A percentile compares a stretch with the other conserved stretches of the same genome.
phyloP scores from a whole-genome alignment of 306 rosid species.

The Malus sieversii region DNA sequence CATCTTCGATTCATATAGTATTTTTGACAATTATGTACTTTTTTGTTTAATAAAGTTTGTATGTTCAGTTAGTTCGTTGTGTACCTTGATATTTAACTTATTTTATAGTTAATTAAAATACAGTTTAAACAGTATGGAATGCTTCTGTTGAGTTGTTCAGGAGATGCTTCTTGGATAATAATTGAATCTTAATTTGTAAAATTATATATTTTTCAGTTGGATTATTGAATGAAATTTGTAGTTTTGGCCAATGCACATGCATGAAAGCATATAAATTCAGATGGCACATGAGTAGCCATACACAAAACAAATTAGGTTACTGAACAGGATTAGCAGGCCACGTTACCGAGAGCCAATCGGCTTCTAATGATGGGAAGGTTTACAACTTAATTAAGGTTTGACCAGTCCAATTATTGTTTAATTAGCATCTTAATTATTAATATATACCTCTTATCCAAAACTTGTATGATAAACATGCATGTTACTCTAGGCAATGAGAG shows the following conservation, averaged over 20 bases:
- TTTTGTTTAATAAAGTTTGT: too few relatives aligned
- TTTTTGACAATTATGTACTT: too few relatives aligned
- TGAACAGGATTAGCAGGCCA: background rate
- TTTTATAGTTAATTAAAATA: too few relatives aligned
- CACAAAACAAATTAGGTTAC: background rate
- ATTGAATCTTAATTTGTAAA: background rate
- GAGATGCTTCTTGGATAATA: background rate
- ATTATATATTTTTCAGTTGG: background rate
- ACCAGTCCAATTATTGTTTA: background rate
- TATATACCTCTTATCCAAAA: background rate
- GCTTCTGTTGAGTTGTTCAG: background rate
- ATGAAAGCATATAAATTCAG: background rate
- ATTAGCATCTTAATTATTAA: background rate
- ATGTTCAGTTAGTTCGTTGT: too few relatives aligned
- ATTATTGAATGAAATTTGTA: background rate
- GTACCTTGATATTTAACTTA: too few relatives aligned
- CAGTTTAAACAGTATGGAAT: too few relatives aligned
- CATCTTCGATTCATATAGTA: too few relatives aligned
- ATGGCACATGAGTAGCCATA: slow-evolving; percentile 1
- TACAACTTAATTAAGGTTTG: slow-evolving; percentile 3
- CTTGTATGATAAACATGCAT: background rate
- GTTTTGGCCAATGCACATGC: background rate
- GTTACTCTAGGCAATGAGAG: background rate
- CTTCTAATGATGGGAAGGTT: background rate
- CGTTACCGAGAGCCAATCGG: background rate